Conservation (phyloP, 2,329 filamentous ascomycete genomes). For the Botrytis medusae region DNA sequence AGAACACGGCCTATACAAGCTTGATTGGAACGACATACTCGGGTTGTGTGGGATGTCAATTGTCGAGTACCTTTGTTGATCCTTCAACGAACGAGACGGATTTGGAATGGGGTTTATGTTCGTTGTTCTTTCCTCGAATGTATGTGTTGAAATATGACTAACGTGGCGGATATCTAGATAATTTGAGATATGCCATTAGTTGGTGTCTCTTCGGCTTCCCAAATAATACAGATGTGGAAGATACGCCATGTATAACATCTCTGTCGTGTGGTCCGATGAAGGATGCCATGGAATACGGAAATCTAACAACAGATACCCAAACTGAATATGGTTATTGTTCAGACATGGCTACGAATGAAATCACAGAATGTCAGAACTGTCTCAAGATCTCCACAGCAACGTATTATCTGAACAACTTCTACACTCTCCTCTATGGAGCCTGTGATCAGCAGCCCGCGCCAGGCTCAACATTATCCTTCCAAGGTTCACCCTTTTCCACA, state of each 20-base stretch:
- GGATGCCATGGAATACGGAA: slow-evolving; percentile 49
- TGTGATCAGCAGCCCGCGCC: slow-evolving; percentile 53
- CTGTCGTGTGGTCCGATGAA: slow-evolving; percentile 54
- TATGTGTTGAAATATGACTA: background rate
- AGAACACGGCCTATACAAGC: slow-evolving; percentile 26
- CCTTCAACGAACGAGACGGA: slow-evolving; percentile 49
- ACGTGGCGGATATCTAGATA: slow-evolving; percentile 46
- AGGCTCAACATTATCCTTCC: slow-evolving; percentile 50
- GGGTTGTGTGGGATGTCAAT: slow-evolving; percentile 35
- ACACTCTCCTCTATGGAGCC: slow-evolving; percentile 45
- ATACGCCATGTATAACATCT: slow-evolving; percentile 52
- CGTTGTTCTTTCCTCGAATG: slow-evolving; percentile 35
- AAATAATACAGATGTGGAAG: slow-evolving; percentile 44
- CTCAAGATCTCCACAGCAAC: slow-evolving; percentile 42
- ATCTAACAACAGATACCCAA: slow-evolving; percentile 48
- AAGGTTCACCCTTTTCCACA: slow-evolving; percentile 54
- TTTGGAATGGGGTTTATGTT: slow-evolving; percentile 55
- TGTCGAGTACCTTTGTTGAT: slow-evolving; percentile 48
- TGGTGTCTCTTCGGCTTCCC: slow-evolving; percentile 56
- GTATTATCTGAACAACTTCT: slow-evolving; percentile 56
- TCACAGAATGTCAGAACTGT: slow-evolving; percentile 51
- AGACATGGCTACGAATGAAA: slow-evolving; percentile 45
- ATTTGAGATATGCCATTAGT: slow-evolving; percentile 55
- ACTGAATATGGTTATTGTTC: slow-evolving; percentile 55
- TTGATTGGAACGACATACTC: slow-evolving; percentile 29